Evolutionary conservation across 371 early-diverging fungal genomes (phyloP), one percentile per base, ranked within the genome.

Genomic region (Rhizopus microsporus): DNA sequence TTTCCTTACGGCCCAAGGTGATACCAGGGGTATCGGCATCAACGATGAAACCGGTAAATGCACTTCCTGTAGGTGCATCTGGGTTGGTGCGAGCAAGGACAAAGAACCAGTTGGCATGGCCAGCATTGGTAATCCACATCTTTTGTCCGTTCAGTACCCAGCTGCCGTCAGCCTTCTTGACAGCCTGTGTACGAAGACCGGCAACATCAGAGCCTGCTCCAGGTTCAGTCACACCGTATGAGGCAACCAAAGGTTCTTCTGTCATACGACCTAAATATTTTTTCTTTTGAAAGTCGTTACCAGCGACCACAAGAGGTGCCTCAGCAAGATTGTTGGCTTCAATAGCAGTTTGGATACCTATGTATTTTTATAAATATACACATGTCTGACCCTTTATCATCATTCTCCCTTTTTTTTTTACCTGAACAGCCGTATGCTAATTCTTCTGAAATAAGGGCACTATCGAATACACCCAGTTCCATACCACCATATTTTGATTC

Each of bases 101-200:
- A 77, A 97, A 97, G 90, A 87, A 96, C 97, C 97, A 97, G 81
- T 97, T 95, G 66, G 98, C 98, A 69, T 96, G 88, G 31, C 95
- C 96, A 46, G 93, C 92, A 67, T 96, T 96, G 54, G 98, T 97
- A 68, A 97, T 97, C 97, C 76, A 79, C 76, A 75, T 75, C 77
- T 93, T 93, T 72, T 86, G 81, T 0, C 93, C 93, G 54, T 93
- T 93, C 33, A 93, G 59, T 0, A 91, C 75, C 72, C 88, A 90
- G 17, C 88, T 63, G 6, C 67, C 67, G 37, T 87, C 81, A 1
- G 88, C 86, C 52, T 88, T 86, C 54, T 79, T 77, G 57, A 77
- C 81, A 2, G 93, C 93, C 6, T 75, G 74, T 0, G 92, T 91
- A 5, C 72, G 51, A 7, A 93, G 67, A 7, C 79, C 78, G 9